These are phyloP conservation scores for Aspergillus thermomutatus DNA, from an alignment of 2,329 filamentous ascomycete genomes.

Conservation along the genomic window DNA sequence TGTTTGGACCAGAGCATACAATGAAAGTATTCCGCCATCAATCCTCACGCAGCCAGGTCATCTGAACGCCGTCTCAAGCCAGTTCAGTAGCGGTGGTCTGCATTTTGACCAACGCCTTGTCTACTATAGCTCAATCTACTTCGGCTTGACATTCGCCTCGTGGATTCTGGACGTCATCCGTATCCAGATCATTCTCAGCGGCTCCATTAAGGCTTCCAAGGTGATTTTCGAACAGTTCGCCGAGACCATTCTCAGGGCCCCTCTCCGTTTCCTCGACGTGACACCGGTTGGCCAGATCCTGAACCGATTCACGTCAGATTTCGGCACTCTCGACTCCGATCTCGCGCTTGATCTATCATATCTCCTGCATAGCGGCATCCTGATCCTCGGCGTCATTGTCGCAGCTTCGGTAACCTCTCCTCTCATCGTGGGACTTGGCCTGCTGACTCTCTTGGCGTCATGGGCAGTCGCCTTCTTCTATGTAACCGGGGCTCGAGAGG, in stretches of 20 bases:
- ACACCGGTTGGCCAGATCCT: constrained; percentile 71
- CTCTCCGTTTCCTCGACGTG: constrained; percentile 73
- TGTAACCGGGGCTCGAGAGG: constrained; percentile 60
- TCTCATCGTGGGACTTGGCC: too few relatives aligned
- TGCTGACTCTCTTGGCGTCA: too few relatives aligned
- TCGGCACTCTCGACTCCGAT: constrained; percentile 66
- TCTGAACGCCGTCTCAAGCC: too few relatives aligned
- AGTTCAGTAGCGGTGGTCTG: too few relatives aligned
- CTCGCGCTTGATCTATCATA: constrained; percentile 61
- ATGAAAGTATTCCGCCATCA: background rate
- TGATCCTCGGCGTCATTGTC: constrained; percentile 62
- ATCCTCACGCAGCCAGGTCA: background rate
- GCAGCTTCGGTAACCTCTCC: constrained; percentile 42
- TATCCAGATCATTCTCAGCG: too few relatives aligned
- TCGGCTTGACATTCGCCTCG: too few relatives aligned
- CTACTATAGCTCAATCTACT: too few relatives aligned
- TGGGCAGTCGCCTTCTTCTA: too few relatives aligned
- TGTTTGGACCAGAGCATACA: constrained; percentile 37
- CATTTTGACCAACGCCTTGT: too few relatives aligned
- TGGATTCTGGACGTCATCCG: too few relatives aligned
- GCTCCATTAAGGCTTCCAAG: too few relatives aligned
- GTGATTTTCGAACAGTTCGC: constrained; percentile 59
- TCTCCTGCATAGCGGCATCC: constrained; percentile 57
- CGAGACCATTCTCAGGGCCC: constrained; percentile 63
- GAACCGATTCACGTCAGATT: constrained; percentile 74